Percentiles rank a stretch among this genome's conserved stretches.
These are phyloP conservation scores for Breviolum minutum DNA, from an alignment of 73 alveolate species.

Conservation along the genomic window DNA sequence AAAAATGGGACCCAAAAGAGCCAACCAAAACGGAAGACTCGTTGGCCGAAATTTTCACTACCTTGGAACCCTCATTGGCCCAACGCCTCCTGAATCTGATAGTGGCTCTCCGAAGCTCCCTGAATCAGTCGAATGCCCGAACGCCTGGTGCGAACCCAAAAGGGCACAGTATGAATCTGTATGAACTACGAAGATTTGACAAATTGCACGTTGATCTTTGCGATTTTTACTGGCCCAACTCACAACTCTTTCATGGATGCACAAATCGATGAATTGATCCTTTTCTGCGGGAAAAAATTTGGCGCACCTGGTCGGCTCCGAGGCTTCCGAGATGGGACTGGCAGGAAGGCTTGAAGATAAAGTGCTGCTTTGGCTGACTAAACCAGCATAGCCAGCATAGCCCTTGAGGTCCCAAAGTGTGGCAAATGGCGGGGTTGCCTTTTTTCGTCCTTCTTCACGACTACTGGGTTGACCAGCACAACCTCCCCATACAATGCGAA, in stretches of 20 bases:
- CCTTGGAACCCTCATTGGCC: no score
- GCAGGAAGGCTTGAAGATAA: slow-evolving; percentile 2
- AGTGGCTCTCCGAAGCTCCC: background rate
- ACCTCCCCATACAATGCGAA: slow-evolving; percentile 21
- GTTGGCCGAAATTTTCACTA: no score
- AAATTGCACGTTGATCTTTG: no score
- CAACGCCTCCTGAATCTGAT: background rate
- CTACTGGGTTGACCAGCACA: slow-evolving; percentile 38
- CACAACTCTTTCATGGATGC: no score
- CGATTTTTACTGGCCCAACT: no score
- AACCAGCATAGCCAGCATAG: slow-evolving; percentile 32
- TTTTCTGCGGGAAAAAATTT: no score
- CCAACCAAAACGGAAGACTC: no score
- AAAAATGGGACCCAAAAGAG: background rate
- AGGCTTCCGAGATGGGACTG: slow-evolving; percentile 1
- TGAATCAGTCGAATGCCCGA: slow-evolving; percentile 19
- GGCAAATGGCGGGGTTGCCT: background rate
- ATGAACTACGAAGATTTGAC: no score
- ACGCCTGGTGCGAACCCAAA: slow-evolving; percentile 1
- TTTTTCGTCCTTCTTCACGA: background rate
- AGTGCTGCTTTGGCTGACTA: slow-evolving; percentile 18
- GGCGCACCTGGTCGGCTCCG: slow-evolving; percentile 4
- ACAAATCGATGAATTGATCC: no score
- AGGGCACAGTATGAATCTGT: no score
- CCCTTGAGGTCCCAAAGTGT: background rate